Conservation (phyloP, 1,284 basidiomycete genomes). For the Heterobasidion parviporum region DNA sequence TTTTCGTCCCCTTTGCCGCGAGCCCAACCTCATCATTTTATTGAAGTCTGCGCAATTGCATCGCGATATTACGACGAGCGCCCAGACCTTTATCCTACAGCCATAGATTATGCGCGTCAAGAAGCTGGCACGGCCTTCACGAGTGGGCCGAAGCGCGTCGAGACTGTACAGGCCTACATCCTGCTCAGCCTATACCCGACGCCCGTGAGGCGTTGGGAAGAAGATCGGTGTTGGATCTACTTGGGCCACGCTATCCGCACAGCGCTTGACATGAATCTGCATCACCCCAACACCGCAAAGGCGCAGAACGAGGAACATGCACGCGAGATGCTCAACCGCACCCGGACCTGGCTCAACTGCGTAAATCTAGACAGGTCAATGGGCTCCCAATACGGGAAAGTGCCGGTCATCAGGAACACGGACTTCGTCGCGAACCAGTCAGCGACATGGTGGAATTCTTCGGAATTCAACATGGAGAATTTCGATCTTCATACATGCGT, state of each 20-base stretch:
- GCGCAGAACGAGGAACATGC: constrained; percentile 66
- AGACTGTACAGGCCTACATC: constrained; percentile 67
- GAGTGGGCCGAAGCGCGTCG: constrained; percentile 66
- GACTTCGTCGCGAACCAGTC: constrained; percentile 73
- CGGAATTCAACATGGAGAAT: constrained; percentile 54
- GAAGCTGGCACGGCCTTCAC: constrained; percentile 69
- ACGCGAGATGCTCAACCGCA: constrained; percentile 80
- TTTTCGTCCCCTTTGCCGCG: background rate
- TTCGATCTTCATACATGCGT: constrained; percentile 73
- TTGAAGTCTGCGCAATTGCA: constrained; percentile 66
- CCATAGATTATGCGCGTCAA: constrained; percentile 65
- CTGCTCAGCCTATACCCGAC: constrained; percentile 67
- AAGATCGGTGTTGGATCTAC: constrained; percentile 74
- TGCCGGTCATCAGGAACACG: constrained; percentile 62
- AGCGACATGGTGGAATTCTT: constrained; percentile 66
- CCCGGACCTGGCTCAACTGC: constrained; percentile 81
- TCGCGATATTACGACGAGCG: constrained; percentile 63
- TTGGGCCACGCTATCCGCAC: constrained; percentile 73
- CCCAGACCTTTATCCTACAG: constrained; percentile 54
- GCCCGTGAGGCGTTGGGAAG: constrained; percentile 68
- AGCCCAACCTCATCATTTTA: background rate
- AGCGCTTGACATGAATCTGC: constrained; percentile 78
- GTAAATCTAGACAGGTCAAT: constrained; percentile 79
- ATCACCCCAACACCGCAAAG: constrained; percentile 63
- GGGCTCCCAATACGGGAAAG: constrained; percentile 78